phyloP scores from a whole-genome alignment of 805 yeast genomes.

The Candida lessepsii region DNA sequence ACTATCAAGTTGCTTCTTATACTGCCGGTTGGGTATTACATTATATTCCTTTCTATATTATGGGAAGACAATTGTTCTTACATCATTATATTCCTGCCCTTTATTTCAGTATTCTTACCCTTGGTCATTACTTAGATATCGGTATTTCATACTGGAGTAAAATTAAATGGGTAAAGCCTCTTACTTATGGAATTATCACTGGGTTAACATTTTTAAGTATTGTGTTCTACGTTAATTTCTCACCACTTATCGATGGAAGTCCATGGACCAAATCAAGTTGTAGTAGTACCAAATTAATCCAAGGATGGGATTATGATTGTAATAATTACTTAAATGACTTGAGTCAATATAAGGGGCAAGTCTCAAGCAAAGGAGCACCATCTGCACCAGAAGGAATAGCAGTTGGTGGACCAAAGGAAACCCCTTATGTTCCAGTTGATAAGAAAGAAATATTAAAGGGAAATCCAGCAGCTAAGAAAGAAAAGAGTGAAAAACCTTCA shows the following conservation, averaged over 20 bases:
- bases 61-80: conserved; percentile 90
- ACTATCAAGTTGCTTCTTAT: conserved; percentile 60
- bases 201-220: conserved; percentile 43
- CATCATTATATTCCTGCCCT: conserved; percentile 87
- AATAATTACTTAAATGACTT: conserved; percentile 43
- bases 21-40: conserved; percentile 71
- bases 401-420: conserved; percentile 25
- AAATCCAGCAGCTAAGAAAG: conserved; percentile 6
- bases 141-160: conserved; percentile 40
- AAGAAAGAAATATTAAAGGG: conserved; percentile 9
- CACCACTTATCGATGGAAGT: conserved; percentile 75
- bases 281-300: conserved; percentile 53
- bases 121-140: conserved; percentile 67
- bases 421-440: conserved; percentile 15
- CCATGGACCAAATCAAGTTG: conserved; percentile 78
- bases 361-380: conserved; percentile 1
- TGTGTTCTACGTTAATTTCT: conserved; percentile 56
- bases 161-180: conserved; percentile 40
- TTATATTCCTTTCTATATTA: conserved; percentile 72
- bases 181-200: conserved; percentile 45
- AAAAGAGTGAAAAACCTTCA: not conserved
- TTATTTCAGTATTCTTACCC: conserved; percentile 78
- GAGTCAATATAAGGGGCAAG: conserved; percentile 22
- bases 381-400: conserved; percentile 15
- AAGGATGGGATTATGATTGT: conserved; percentile 91